A percentile compares a stretch with the other conserved stretches of the same genome.
Evolutionary conservation across 768 basidiomycete genomes (phyloP).

Genomic region (Calocybe gangraenosa): DNA sequence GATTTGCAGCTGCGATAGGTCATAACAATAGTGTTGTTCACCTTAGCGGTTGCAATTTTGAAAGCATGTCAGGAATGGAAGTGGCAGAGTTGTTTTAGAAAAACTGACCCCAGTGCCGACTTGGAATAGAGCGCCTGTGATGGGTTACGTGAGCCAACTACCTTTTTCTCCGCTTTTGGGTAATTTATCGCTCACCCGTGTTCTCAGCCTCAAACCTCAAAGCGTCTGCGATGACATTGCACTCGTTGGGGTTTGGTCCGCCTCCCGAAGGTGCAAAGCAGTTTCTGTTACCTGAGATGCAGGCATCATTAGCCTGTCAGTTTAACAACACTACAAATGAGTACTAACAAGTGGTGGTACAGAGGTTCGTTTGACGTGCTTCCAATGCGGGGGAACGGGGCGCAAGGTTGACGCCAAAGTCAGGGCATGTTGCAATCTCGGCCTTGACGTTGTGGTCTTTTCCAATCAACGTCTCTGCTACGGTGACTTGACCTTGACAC

Average conservation of each 20-base stretch:
- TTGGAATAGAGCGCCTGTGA: conserved; percentile 20
- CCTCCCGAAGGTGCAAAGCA: conserved; percentile 44
- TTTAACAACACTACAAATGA: neutral
- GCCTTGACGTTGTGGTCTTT: conserved; percentile 39
- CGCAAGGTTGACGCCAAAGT: conserved; percentile 1
- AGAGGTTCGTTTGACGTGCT: conserved; percentile 34
- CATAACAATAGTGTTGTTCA: conserved; percentile 36
- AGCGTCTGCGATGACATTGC: conserved; percentile 45
- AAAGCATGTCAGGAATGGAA: neutral
- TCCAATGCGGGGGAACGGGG: conserved; percentile 11
- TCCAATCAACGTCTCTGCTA: conserved; percentile 33
- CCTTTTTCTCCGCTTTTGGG: no score
- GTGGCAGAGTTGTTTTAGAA: neutral
- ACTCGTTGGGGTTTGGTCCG: conserved; percentile 45
- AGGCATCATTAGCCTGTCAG: neutral
- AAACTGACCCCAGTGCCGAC: conserved; percentile 25
- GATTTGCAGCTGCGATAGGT: conserved; percentile 37
- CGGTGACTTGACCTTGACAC: conserved; percentile 19
- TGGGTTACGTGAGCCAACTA: no score
- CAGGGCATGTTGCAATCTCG: conserved; percentile 30
- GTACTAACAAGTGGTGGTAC: conserved; percentile 34
- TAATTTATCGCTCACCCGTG: conserved; percentile 25
- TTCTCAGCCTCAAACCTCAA: conserved; percentile 43
- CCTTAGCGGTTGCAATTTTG: conserved; percentile 15
- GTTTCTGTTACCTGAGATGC: conserved; percentile 31